phyloP scores from a whole-genome alignment of 257 asterid genomes.

The Lantana camara region DNA sequence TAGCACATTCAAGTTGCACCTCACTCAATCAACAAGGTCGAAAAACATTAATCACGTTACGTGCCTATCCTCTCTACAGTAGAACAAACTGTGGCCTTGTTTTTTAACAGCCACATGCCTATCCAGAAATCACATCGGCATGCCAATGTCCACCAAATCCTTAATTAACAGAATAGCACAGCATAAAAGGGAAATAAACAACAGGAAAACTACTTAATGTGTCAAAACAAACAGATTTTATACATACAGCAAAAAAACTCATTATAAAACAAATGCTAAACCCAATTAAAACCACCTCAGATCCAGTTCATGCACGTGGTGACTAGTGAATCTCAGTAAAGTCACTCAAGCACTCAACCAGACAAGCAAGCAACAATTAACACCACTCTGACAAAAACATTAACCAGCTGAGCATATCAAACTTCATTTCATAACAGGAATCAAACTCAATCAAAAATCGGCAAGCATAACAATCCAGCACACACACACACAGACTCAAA shows the following conservation, averaged over 20 bases:
- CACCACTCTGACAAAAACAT: not conserved
- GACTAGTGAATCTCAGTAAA: constrained; percentile 29
- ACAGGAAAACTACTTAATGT: constrained; percentile 15
- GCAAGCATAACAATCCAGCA: constrained; percentile 5
- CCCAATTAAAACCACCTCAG: constrained; percentile 25
- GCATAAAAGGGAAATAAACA: not conserved
- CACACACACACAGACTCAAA: not conserved
- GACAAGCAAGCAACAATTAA: not conserved
- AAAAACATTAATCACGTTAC: constrained; percentile 2
- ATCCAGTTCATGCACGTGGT: constrained; percentile 30
- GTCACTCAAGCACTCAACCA: constrained; percentile 2
- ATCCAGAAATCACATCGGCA: constrained; percentile 9
- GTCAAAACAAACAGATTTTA: not conserved
- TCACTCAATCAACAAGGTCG: constrained; percentile 4
- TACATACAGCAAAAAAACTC: not conserved
- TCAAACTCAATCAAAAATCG: constrained; percentile 11
- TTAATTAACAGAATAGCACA: constrained; percentile 18
- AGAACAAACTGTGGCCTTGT: constrained; percentile 1
- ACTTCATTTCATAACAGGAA: constrained; percentile 15
- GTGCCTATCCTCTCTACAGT: constrained; percentile 5
- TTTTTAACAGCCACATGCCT: constrained; percentile 10
- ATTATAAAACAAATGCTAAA: constrained; percentile 4
- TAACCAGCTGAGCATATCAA: not conserved
- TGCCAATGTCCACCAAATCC: constrained; percentile 9
- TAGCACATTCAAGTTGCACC: constrained; percentile 1